Evolutionary conservation across 192 early-diverging fungal genomes (phyloP).

Genomic region (Phlyctochytrium planicorne): DNA sequence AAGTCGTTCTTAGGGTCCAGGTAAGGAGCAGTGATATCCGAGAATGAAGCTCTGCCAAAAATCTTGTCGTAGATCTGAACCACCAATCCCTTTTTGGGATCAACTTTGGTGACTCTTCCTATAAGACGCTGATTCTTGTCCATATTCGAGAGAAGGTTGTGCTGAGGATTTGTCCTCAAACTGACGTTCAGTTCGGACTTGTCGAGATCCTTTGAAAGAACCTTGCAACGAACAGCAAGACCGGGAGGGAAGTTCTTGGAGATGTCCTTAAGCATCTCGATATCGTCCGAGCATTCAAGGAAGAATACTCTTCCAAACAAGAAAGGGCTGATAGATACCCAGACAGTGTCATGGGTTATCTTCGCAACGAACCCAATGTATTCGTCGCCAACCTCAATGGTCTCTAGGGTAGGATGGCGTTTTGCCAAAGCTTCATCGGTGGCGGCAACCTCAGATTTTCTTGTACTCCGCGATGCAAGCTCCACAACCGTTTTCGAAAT

Average conservation of each 20-base stretch:
- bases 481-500: constrained; percentile 57
- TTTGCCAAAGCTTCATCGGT: constrained; percentile 11
- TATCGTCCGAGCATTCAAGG: constrained; percentile 32
- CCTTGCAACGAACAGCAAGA: constrained; percentile 28
- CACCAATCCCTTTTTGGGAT: constrained; percentile 46
- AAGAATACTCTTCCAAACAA: constrained; percentile 39
- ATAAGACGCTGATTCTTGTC: constrained; percentile 50
- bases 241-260: constrained; percentile 34
- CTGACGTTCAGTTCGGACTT: constrained; percentile 33
- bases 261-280: constrained; percentile 21
- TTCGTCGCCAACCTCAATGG: constrained; percentile 26
- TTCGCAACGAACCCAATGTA: constrained; percentile 44
- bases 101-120: constrained; percentile 55
- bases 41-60: constrained; percentile 60
- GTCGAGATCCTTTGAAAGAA: constrained; percentile 25
- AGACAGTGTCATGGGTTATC: constrained; percentile 34
- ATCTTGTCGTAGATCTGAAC: constrained; percentile 55
- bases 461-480: constrained; percentile 41
- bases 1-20: constrained; percentile 35
- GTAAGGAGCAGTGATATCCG: constrained; percentile 58
- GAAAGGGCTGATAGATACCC: constrained; percentile 35
- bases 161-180: constrained; percentile 11
- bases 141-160: background rate
- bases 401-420: constrained; percentile 17
- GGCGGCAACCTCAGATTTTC: constrained; percentile 44